These are phyloP conservation scores for Dioscorea alata DNA, from an alignment of 106 monocot species.

Conservation along the genomic window DNA sequence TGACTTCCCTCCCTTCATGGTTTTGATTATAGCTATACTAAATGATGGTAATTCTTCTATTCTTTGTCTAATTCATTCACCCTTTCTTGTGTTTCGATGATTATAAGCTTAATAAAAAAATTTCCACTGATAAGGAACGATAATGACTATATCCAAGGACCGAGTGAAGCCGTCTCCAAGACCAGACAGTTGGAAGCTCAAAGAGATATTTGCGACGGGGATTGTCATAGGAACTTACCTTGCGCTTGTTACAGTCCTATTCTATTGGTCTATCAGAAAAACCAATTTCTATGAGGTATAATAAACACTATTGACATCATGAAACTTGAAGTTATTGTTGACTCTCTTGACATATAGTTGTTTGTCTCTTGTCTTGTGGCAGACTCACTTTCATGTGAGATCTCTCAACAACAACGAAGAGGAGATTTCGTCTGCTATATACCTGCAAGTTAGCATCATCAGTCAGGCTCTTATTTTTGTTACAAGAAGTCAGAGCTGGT, in stretches of 20 bases:
- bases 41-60: no score
- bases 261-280: constrained; percentile 47
- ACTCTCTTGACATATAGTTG: no score
- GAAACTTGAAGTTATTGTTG: constrained; percentile 15
- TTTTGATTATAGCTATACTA: constrained; percentile 49
- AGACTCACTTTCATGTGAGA: no score
- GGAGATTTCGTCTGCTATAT: constrained; percentile 16
- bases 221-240: constrained; percentile 66
- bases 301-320: no score
- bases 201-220: constrained; percentile 70
- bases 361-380: no score
- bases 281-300: constrained; percentile 58
- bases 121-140: no score
- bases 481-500: constrained; percentile 58
- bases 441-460: constrained; percentile 75
- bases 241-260: constrained; percentile 63
- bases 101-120: no score
- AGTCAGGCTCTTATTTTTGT: constrained; percentile 80
- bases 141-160: no score
- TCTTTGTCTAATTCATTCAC: no score
- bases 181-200: constrained; percentile 71
- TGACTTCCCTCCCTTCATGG: constrained; percentile 73
- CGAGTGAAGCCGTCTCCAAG: not conserved
- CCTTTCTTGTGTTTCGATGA: no score
- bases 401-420: no score